These are phyloP conservation scores for Ogataea thermomethanolica DNA, from an alignment of 805 yeast species.

Conservation along the genomic window DNA sequence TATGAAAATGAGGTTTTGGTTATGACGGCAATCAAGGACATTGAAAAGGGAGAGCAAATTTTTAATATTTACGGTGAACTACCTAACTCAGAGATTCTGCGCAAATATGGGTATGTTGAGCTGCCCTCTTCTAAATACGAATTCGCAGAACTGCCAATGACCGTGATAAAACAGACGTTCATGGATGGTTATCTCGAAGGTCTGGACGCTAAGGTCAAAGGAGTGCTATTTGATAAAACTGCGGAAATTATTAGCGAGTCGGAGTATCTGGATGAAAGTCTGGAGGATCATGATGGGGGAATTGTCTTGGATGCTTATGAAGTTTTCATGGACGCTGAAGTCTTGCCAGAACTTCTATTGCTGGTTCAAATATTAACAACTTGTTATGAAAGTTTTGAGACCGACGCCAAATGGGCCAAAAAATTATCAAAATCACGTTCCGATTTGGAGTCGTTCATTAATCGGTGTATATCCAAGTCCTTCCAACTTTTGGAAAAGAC, in stretches of 20 bases:
- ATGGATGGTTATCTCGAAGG: constrained; percentile 23
- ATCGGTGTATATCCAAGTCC: constrained; percentile 55
- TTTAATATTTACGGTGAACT: constrained; percentile 88
- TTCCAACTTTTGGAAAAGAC: constrained; percentile 55
- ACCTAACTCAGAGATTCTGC: constrained; percentile 84
- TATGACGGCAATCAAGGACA: constrained; percentile 68
- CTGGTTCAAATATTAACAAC: constrained; percentile 51
- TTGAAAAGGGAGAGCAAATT: constrained; percentile 66
- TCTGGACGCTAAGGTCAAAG: constrained; percentile 18
- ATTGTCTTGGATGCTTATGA: constrained; percentile 59
- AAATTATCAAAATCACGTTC: constrained; percentile 23
- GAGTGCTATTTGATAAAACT: constrained; percentile 33
- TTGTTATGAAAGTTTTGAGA: constrained; percentile 28
- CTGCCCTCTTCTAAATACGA: constrained; percentile 65
- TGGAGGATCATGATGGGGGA: constrained; percentile 32
- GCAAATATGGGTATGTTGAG: constrained; percentile 92
- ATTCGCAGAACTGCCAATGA: constrained; percentile 68
- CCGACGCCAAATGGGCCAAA: constrained; percentile 33
- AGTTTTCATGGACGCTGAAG: constrained; percentile 53
- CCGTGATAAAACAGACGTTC: constrained; percentile 39
- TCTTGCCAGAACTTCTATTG: constrained; percentile 55
- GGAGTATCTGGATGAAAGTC: constrained; percentile 31
- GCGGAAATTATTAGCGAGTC: constrained; percentile 36
- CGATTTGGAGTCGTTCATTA: constrained; percentile 36
- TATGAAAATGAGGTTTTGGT: constrained; percentile 48